Conservation (phyloP, 495 filamentous ascomycete genomes). For the Apodospora peruviana region DNA sequence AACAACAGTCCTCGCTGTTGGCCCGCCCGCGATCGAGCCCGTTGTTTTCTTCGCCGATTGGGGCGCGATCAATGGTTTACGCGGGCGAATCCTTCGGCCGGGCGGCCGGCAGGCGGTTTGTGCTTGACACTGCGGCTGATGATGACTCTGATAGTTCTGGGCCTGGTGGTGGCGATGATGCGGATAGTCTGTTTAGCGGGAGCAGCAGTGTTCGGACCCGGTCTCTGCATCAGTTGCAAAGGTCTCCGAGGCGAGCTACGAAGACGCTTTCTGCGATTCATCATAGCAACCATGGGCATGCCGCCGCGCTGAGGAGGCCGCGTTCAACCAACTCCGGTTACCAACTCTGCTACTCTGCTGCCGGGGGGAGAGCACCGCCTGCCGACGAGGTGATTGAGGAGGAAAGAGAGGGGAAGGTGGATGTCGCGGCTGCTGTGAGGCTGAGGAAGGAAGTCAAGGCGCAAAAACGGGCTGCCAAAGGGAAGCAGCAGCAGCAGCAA, state of each 20-base stretch:
- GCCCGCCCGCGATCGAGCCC: background rate
- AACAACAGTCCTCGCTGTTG: background rate
- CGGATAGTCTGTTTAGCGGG: background rate
- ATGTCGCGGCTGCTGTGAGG: conserved; percentile 20
- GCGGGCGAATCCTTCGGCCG: conserved; percentile 10
- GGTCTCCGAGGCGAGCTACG: background rate
- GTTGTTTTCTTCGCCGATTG: background rate
- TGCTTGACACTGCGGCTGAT: conserved; percentile 15
- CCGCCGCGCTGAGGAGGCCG: background rate
- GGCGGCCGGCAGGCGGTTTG: conserved; percentile 9
- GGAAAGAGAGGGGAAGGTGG: conserved; percentile 17
- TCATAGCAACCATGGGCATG: no score
- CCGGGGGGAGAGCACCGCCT: background rate
- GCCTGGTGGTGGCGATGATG: background rate
- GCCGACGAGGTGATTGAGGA: conserved; percentile 7
- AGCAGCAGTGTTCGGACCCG: background rate
- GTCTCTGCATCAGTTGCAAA: background rate
- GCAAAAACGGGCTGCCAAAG: conserved; percentile 16
- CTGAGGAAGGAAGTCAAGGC: conserved; percentile 29
- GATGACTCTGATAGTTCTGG: background rate
- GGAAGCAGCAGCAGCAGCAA: conserved; percentile 3
- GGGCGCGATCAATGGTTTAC: background rate
- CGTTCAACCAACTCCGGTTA: background rate
- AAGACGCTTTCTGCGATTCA: no score
- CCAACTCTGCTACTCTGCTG: no score